Evolutionary conservation across 257 asterid species (phyloP).

Genomic region (Nicotiana knightiana): DNA sequence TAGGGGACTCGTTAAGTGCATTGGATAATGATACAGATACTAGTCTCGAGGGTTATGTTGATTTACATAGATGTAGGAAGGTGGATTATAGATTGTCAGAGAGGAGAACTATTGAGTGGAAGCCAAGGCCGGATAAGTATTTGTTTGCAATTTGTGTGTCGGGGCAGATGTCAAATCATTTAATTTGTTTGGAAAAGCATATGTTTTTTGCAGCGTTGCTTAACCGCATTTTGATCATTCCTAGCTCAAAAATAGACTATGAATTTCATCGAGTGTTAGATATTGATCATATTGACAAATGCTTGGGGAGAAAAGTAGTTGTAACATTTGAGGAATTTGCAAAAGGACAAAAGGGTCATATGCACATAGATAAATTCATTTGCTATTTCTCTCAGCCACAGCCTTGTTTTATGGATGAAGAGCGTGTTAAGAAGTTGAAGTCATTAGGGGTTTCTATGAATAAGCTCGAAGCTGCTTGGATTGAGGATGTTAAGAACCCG

Average conservation of each 20-base stretch:
- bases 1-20: conserved; percentile 25
- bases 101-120: conserved; percentile 76
- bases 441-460: conserved; percentile 61
- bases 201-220: conserved; percentile 91
- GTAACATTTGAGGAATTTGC: conserved; percentile 83
- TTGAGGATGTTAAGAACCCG: conserved; percentile 87
- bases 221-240: conserved; percentile 72
- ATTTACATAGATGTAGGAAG: conserved; percentile 52
- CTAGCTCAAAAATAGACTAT: conserved; percentile 79
- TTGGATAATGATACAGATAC: conserved; percentile 43
- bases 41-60: conserved; percentile 16
- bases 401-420: conserved; percentile 87
- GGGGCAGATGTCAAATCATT: conserved; percentile 95
- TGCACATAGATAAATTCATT: conserved; percentile 66
- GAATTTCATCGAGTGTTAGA: conserved; percentile 73
- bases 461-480: conserved; percentile 79
- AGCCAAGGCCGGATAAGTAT: conserved; percentile 67
- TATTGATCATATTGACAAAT: conserved; percentile 74
- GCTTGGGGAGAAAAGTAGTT: conserved; percentile 74
- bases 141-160: conserved; percentile 84
- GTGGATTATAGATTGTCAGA: conserved; percentile 55
- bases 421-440: conserved; percentile 76
- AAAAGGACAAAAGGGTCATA: conserved; percentile 46
- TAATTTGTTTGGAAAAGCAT: conserved; percentile 95
- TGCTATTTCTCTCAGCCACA: conserved; percentile 86